phyloP scores from a whole-genome alignment of 1,139 yeast species.

The Kodamaea fungicola region DNA sequence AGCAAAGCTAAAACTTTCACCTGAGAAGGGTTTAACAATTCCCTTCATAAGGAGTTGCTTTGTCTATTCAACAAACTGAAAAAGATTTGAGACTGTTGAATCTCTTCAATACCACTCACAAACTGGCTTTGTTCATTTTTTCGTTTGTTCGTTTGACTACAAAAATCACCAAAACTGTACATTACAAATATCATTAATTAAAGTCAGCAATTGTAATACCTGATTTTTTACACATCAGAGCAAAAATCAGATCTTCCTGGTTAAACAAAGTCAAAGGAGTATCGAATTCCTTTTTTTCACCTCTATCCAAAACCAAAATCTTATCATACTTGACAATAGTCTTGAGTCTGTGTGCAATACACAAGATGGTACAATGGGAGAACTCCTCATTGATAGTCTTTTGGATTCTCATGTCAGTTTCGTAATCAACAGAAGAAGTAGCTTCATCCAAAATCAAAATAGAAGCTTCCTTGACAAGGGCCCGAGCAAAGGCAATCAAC shows the following conservation, averaged over 20 bases:
- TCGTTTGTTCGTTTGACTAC: too few relatives aligned
- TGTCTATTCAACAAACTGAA: too few relatives aligned
- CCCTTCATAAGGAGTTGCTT: too few relatives aligned
- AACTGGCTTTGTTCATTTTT: too few relatives aligned
- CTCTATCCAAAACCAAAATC: constrained; percentile 63
- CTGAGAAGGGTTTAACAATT: too few relatives aligned
- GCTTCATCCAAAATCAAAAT: constrained; percentile 78
- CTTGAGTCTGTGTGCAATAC: constrained; percentile 76
- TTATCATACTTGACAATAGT: constrained; percentile 65
- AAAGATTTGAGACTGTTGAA: too few relatives aligned
- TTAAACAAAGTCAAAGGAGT: constrained; percentile 46
- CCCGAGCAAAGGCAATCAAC: constrained; percentile 70
- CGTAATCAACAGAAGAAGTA: constrained; percentile 78
- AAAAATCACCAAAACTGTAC: too few relatives aligned
- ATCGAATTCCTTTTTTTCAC: constrained; percentile 59
- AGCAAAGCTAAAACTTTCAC: too few relatives aligned
- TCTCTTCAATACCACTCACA: too few relatives aligned
- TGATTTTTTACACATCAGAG: constrained; percentile 39
- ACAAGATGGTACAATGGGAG: constrained; percentile 61
- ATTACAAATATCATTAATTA: not conserved
- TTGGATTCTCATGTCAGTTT: constrained; percentile 72
- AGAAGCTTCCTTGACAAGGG: constrained; percentile 65
- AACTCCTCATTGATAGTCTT: constrained; percentile 60
- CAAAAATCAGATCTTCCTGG: constrained; percentile 36
- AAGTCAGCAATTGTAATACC: constrained; percentile 20